Evolutionary conservation across 2,329 filamentous ascomycete species (phyloP).

Genomic region (Chrysoporthe puriensis): DNA sequence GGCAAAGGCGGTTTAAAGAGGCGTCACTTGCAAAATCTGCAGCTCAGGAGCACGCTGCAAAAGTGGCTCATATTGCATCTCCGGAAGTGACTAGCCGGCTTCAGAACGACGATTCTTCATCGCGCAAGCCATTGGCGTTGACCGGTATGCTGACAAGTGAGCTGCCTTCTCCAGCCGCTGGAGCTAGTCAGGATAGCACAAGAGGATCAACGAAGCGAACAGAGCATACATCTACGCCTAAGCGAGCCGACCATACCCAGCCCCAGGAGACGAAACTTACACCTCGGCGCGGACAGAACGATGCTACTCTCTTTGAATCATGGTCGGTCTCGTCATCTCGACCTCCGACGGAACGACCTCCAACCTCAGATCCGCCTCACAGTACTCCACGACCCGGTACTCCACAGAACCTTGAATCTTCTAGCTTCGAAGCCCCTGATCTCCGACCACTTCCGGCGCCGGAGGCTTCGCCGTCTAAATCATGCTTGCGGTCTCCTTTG

Average conservation of each 20-base stretch:
- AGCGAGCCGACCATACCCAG: background rate
- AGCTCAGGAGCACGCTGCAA: slow-evolving; percentile 1
- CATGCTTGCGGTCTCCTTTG: slow-evolving; percentile 58
- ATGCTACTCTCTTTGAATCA: slow-evolving; percentile 23
- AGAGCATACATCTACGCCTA: slow-evolving; percentile 16
- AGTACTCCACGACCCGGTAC: slow-evolving; percentile 17
- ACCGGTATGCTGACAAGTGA: slow-evolving; percentile 10
- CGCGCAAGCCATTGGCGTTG: background rate
- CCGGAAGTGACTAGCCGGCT: background rate
- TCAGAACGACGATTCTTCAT: background rate
- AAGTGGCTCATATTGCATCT: background rate
- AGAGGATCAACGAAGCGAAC: slow-evolving; percentile 1
- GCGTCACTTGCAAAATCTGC: slow-evolving; percentile 11
- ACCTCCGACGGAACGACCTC: slow-evolving; percentile 18
- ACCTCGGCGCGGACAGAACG: slow-evolving; percentile 14
- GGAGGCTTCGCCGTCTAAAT: slow-evolving; percentile 60
- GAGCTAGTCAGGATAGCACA: slow-evolving; percentile 7
- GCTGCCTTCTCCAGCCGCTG: slow-evolving; percentile 6
- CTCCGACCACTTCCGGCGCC: slow-evolving; percentile 54
- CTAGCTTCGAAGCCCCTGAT: slow-evolving; percentile 43
- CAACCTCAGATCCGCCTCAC: slow-evolving; percentile 5
- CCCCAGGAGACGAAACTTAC: slow-evolving; percentile 6
- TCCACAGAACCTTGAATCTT: slow-evolving; percentile 36
- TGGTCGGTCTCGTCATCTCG: slow-evolving; percentile 23
- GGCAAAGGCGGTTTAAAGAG: slow-evolving; percentile 24